These are phyloP conservation scores for Phytophthora chlamydospora DNA, from an alignment of 352 stramenopile species.

Conservation along the genomic window DNA sequence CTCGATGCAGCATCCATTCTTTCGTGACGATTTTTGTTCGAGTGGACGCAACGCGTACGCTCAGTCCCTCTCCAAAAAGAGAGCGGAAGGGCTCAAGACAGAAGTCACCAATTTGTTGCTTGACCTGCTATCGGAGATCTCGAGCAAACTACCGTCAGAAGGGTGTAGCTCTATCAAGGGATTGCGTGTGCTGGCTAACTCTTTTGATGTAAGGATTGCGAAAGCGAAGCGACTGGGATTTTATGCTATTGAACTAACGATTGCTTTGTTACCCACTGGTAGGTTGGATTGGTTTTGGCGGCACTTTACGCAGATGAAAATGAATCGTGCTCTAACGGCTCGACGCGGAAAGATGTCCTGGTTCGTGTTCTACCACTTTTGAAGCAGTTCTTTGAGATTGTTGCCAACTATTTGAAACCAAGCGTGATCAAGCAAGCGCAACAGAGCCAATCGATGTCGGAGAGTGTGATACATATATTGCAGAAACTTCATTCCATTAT, in stretches of 20 bases:
- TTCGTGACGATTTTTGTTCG: conserved; percentile 9
- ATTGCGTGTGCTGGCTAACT: conserved; percentile 43
- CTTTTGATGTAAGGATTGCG: conserved; percentile 45
- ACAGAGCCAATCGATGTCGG: conserved; percentile 40
- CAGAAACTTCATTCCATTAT: conserved; percentile 67
- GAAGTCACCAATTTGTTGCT: conserved; percentile 41
- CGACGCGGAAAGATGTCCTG: conserved; percentile 2
- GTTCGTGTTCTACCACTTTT: conserved; percentile 39
- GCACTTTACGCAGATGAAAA: conserved; percentile 45
- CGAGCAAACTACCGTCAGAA: conserved; percentile 36
- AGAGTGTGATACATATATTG: conserved; percentile 44
- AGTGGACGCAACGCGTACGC: conserved; percentile 4
- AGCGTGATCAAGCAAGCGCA: conserved; percentile 47
- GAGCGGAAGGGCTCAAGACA: conserved; percentile 24
- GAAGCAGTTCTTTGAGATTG: conserved; percentile 52
- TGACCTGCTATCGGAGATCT: conserved; percentile 49
- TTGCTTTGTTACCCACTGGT: conserved; percentile 2
- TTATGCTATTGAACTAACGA: conserved; percentile 28
- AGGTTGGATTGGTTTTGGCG: conserved; percentile 51
- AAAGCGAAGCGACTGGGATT: background rate
- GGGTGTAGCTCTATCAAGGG: conserved; percentile 32
- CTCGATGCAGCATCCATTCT: conserved; percentile 13
- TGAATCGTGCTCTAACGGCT: conserved; percentile 9
- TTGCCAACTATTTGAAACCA: conserved; percentile 56
- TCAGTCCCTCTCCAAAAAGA: conserved; percentile 47